Conservation (phyloP, 805 yeast genomes). For the Isabelozyma gotoi region DNA sequence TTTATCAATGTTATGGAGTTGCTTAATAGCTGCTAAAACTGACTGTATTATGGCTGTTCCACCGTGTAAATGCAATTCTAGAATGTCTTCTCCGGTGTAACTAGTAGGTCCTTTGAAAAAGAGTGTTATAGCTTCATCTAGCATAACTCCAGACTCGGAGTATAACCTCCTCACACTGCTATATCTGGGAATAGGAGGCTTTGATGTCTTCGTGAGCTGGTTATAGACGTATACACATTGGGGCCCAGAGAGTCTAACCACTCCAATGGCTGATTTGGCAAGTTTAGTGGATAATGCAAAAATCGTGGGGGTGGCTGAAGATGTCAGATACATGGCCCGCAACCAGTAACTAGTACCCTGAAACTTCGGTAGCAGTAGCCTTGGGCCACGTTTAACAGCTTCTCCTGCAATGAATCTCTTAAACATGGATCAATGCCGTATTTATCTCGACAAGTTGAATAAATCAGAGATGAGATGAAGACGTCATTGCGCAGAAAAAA, state of each 20-base stretch:
- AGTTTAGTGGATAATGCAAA: constrained; percentile 88
- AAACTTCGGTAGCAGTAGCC: neutral
- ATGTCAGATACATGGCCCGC: neutral
- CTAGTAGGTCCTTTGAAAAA: constrained; percentile 73
- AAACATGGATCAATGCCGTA: no score
- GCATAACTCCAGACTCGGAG: constrained; percentile 30
- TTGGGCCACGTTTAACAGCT: no score
- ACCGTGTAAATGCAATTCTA: constrained; percentile 93
- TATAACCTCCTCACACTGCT: constrained; percentile 63
- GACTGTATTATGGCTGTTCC: constrained; percentile 81
- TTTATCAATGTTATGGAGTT: constrained; percentile 45
- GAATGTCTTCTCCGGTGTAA: constrained; percentile 88
- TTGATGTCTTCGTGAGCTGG: constrained; percentile 41
- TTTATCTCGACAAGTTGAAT: no score
- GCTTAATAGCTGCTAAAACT: constrained; percentile 60
- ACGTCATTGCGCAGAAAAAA: no score
- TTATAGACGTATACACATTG: constrained; percentile 47
- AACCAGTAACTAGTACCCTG: neutral
- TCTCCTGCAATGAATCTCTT: no score
- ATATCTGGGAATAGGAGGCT: constrained; percentile 46
- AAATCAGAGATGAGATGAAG: no score
- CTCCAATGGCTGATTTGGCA: constrained; percentile 82
- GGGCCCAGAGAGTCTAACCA: constrained; percentile 80
- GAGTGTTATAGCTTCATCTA: constrained; percentile 77
- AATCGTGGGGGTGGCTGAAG: constrained; percentile 57